Evolutionary conservation across 768 basidiomycete genomes (phyloP), one percentile per base, ranked within the genome.

Genomic region (Agaricus sinodeliciosus): DNA sequence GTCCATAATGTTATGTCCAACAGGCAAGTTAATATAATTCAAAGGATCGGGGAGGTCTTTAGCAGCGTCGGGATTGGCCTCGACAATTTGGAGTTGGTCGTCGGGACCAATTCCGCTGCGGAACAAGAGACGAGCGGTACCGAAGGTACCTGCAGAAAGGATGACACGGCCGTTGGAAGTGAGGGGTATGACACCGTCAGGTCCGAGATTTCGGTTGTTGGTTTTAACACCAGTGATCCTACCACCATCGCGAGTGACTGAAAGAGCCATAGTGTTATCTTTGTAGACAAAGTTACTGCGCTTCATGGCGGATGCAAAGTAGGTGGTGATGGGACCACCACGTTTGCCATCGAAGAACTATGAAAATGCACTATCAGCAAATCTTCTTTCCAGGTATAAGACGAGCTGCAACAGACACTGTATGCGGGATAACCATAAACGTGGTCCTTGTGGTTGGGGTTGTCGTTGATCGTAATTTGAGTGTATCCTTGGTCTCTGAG

Each of bases 91-190:
- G 58, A 84, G 68, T 80, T 78, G 78, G 56, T 84, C 81, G 1
- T 67, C 62, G 0, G 82, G 82, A 22, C 82, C 82, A 41, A 84
- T 82, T 18, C 82, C 82, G 52, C 77, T 78, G 52, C 76, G 72
- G 74, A 80, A 82, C 13, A 84, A 67, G 54, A 82, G 73, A 28
- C 82, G 72, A 49, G 81, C 65, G 11, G 78, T 76, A 18, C 81
- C 80, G 57, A 75, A 81, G 11, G 78, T 68, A 12, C 82, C 82
- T 27, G 76, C 77, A 3, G 79, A 76, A 19, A 84, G 74, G 54
- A 84, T 71, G 58, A 84, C 81, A 28, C 82, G 76, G n/a, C 82
- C 82, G 25, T 72, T 71, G 7, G 74, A 61, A 28, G 69, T 82
- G 43, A 84, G 66, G 9, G 79, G 75, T 19, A 80, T 67, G 62